A percentile compares a stretch with the other conserved stretches of the same genome.
phyloP scores from a whole-genome alignment of 169 alveolate genomes.

The Babesia gibsoni region DNA sequence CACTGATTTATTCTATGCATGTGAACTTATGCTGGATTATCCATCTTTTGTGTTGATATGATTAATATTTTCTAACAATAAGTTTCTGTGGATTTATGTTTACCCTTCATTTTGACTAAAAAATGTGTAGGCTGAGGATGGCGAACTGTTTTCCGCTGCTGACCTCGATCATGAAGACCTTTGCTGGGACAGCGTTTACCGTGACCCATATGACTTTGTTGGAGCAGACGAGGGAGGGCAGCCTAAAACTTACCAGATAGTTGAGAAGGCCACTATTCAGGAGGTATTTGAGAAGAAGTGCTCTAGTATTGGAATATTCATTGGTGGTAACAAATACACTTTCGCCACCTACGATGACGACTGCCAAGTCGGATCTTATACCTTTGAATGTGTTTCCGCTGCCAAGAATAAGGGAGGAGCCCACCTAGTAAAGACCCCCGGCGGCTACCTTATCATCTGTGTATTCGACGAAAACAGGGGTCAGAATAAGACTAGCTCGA shows the following conservation, averaged over 20 bases:
- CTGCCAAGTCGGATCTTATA: constrained; percentile 59
- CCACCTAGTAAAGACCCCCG: constrained; percentile 72
- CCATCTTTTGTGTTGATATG: background rate
- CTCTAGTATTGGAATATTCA: constrained; percentile 71
- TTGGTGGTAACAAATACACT: constrained; percentile 75
- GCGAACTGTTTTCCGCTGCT: constrained; percentile 60
- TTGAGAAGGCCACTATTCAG: constrained; percentile 52
- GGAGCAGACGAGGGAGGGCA: constrained; percentile 49
- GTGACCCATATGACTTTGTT: constrained; percentile 52
- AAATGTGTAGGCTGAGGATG: constrained; percentile 51
- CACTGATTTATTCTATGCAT: background rate
- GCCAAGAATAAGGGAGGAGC: constrained; percentile 77
- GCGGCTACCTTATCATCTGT: constrained; percentile 68
- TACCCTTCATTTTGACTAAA: background rate
- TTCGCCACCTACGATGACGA: constrained; percentile 70
- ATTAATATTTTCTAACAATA: background rate
- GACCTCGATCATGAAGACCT: constrained; percentile 61
- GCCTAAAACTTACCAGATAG: constrained; percentile 39
- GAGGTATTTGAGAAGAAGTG: constrained; percentile 59
- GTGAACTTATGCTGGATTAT: background rate
- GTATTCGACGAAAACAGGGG: constrained; percentile 74
- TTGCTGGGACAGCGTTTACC: constrained; percentile 62
- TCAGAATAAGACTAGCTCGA: constrained; percentile 65
- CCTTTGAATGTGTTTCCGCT: constrained; percentile 70
- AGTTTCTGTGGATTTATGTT: background rate